Percentiles rank a stretch among this genome's conserved stretches.
Conservation (phyloP, 2,329 filamentous ascomycete genomes). For the Alternaria hordeiaustralica region DNA sequence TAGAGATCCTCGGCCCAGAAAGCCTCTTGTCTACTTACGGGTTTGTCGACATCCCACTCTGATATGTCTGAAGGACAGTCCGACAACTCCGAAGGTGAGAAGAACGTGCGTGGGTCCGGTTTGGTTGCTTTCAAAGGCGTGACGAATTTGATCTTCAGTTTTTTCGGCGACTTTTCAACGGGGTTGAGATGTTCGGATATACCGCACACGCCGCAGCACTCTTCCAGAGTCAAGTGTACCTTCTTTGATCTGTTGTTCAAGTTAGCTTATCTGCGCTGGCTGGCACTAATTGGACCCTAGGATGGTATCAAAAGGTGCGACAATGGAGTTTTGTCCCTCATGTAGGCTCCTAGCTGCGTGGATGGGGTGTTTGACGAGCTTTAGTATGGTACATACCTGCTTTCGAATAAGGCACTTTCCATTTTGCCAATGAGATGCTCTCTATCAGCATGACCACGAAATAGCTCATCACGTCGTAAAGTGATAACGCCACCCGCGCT, state of each 20-base stretch:
- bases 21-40: constrained; percentile 6
- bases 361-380: background rate
- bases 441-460: background rate
- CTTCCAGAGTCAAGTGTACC: constrained; percentile 7
- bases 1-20: background rate
- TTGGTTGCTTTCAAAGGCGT: background rate
- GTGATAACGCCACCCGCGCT: background rate
- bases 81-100: constrained; percentile 16
- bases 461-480: constrained; percentile 6
- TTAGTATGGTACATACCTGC: background rate
- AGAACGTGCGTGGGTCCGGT: background rate
- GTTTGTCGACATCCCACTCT: constrained; percentile 9
- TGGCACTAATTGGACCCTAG: background rate
- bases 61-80: constrained; percentile 28
- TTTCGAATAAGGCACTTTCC: constrained; percentile 16
- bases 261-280: background rate
- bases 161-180: background rate
- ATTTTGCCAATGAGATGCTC: constrained; percentile 12
- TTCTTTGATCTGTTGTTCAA: background rate
- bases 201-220: constrained; percentile 12
- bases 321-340: background rate
- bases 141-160: background rate
- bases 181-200: background rate
- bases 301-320: background rate
- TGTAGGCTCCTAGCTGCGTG: background rate